Evolutionary conservation across 192 early-diverging fungal genomes (phyloP), one percentile per base, ranked within the genome.

Genomic region (Mortierella claussenii): DNA sequence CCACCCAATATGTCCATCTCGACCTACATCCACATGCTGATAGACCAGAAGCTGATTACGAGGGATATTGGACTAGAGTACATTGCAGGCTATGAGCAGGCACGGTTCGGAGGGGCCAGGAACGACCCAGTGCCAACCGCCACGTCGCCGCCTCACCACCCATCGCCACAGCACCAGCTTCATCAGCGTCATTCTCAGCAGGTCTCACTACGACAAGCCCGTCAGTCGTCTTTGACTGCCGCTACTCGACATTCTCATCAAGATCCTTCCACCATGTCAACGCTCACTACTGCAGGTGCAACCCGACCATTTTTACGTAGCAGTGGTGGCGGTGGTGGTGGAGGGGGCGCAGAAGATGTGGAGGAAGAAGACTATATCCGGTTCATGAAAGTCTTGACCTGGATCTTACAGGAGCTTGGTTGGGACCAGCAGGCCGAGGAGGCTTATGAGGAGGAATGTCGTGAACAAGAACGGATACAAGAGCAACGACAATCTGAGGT

Each of bases 21-120:
- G 15, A 75, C 84, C 26, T 88, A 86, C 28, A 75, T 88, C 37
- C 82, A 86, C 20, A 78, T 82, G 70, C 57, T 88, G 1, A 79
- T 83, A 20, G 81, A 86, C 33, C 68, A 81, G 27, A 75, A 59
- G 10, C 56, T 81, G 20, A 65, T 88, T 15, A 78, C 81, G 40
- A 50, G 59, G n/a, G 65, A 75, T 23, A 67, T 86, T 30, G 87
- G 80, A 21, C 44, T 79, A 57, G 71, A 83, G 8, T 88, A 88
- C 55, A 52, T 88, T 12, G 76, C 86, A 54, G 83, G 83, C 2
- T 88, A 88, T 55, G 87, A 88, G 59, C 74, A 60, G n/a, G 83
- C 83, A 9, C 73, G 87, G 10, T 88, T 88, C 31, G 81, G 85
- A 33, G 60, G 68, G 0, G 30, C 50, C 17, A 43, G 49, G 21